Evolutionary conservation across 2,329 filamentous ascomycete species (phyloP), one percentile per base, ranked within the genome.

Genomic region (Sporothrix variecibatus): DNA sequence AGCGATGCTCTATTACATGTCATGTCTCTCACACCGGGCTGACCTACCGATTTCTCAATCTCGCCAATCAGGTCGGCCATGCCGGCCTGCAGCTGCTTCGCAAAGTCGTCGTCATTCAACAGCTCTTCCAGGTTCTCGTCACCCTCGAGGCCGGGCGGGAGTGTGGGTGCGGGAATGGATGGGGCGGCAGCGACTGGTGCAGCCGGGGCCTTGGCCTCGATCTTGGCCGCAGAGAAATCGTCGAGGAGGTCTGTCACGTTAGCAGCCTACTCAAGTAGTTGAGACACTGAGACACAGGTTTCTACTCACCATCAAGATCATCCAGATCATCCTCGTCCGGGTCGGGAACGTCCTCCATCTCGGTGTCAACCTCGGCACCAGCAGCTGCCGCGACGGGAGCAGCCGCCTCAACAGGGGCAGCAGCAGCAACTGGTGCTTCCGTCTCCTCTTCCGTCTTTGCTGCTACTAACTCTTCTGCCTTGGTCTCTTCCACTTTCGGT

Each of bases 291-390:
- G n/a, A n/a, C n/a, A n/a, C 34, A 5, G 34, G 34, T 8, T 34
- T 8, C 5, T 34, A 38, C 67, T 38, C 82, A 94, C 93, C 94
- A 83, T 99, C 96, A 62, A 99, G 86, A 79, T 98, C 96, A 80
- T 98, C 93, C 26, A 96, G 85, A 78, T 96, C 93, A 82, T 96
- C 96, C 82, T 97, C 95, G 77, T 98, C 95, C 7, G 95, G 95
- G 79, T 98, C 95, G 26, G 94, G 92, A 20, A 92, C 90, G 77
- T 92, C 88, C 28, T 87, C 88, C 28, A 81, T 78, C 20, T 80
- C 80, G 20, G 78, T 78, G 7, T 78, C 78, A 11, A 79, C 80
- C n/a, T 79, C 70, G 2, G 56, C 53, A 12, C 38, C 31, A 20
- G 46, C 65, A 23, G 71, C 28, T 58, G 71, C 38, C 40, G 72